A percentile compares a stretch with the other conserved stretches of the same genome.
Evolutionary conservation across 768 basidiomycete species (phyloP).

Genomic region (Leccinum uliginosum): DNA sequence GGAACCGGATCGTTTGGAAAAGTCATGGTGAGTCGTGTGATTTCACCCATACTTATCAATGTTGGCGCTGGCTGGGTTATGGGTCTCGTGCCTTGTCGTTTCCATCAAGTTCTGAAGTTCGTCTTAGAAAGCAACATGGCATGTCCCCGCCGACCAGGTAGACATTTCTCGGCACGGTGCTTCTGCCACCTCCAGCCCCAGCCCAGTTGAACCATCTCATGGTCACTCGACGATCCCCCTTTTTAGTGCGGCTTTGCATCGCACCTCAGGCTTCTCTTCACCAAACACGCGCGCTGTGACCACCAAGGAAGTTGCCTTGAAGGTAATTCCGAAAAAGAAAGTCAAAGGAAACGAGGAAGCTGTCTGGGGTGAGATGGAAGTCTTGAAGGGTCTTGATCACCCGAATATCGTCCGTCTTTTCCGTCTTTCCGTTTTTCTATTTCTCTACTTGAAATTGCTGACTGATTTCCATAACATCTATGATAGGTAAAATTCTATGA

Average conservation of each 20-base stretch:
- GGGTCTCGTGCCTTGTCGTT: slow-evolving; percentile 6
- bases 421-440: background rate
- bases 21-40: slow-evolving; percentile 59
- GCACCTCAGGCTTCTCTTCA: slow-evolving; percentile 17
- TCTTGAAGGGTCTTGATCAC: slow-evolving; percentile 85
- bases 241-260: slow-evolving; percentile 24
- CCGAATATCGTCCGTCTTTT: slow-evolving; percentile 72
- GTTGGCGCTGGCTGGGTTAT: background rate
- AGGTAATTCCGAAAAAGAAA: slow-evolving; percentile 93
- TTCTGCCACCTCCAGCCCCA: slow-evolving; percentile 32
- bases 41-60: background rate
- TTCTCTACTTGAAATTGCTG: background rate
- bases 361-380: slow-evolving; percentile 93
- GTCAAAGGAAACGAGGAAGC: slow-evolving; percentile 86
- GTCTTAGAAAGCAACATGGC: slow-evolving; percentile 67
- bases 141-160: slow-evolving; percentile 61
- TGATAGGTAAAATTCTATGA: slow-evolving; percentile 92
- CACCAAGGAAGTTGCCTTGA: slow-evolving; percentile 75
- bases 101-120: background rate
- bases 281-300: slow-evolving; percentile 31
- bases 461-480: background rate
- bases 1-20: slow-evolving; percentile 89
- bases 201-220: slow-evolving; percentile 14
- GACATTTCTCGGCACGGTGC: slow-evolving; percentile 57
- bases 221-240: slow-evolving; percentile 28